Evolutionary conservation across 2,329 filamentous ascomycete genomes (phyloP), one percentile per base, ranked within the genome.

Genomic region (Sporothrix globosa): DNA sequence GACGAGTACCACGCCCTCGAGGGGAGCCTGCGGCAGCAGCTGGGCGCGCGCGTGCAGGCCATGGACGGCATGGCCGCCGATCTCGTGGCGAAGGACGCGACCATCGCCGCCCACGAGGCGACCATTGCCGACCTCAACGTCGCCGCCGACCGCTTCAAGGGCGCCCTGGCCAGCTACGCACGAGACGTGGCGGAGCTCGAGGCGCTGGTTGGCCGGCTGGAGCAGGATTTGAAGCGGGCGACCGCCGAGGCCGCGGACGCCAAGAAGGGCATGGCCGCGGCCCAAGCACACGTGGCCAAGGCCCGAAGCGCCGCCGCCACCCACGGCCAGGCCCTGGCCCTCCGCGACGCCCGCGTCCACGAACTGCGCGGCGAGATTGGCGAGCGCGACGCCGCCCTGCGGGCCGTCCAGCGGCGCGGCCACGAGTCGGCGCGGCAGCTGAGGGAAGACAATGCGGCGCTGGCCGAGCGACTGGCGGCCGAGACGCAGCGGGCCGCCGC

Each of bases 1-100:
- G 87, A 89, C 75, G 85, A 89, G 77, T 87, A 88, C 77, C 86
- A 87, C 75, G 82, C 82, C 27, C 82, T 86, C 6, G 87, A 89
- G 78, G 77, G 81, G 0, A 85, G 83, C 0, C 80, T 90, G 14
- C 83, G 87, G 1, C 83, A 86, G 73, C 87, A 90, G 74, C 83
- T 90, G 3, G 80, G 81, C 11, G 82, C 85, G 0, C 81, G 86
- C 0, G 84, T 87, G 0, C 80, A 81, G 0, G 84, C 82, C 21
- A 85, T 86, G 80, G 83, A 86, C 44, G 78, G 76, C 0, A 77
- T 88, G 34, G 78, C 78, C n/a, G 76, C 74, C 0, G 82, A 86
- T 68, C 78, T 86, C 21, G 68, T 61, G 2, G 70, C 50, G 2
- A 58, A 58, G 24, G 66, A 71, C 14, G 56, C 41, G 77, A 69